Percentiles rank a stretch among this genome's conserved stretches.
phyloP scores from a whole-genome alignment of 192 early-diverging fungal genomes.

The Gigaspora rosea region DNA sequence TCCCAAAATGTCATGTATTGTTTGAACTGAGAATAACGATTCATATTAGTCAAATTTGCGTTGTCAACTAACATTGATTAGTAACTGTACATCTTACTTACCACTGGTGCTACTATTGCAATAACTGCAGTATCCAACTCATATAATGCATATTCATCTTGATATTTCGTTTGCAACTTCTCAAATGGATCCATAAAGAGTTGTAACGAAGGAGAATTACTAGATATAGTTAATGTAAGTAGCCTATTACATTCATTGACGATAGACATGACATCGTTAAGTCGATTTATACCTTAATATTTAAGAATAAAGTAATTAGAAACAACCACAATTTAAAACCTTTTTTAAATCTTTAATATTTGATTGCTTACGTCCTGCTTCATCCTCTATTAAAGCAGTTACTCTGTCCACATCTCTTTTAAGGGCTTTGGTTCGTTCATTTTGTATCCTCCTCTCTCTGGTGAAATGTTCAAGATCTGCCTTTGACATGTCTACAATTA shows the following conservation, averaged over 20 bases:
- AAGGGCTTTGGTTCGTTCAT: conserved; percentile 42
- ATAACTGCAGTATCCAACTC: conserved; percentile 69
- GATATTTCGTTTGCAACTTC: conserved; percentile 55
- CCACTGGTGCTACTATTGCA: conserved; percentile 54
- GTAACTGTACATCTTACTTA: neutral
- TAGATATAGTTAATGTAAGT: conserved; percentile 33
- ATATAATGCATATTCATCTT: conserved; percentile 57
- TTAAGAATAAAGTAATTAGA: neutral
- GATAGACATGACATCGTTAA: conserved; percentile 48
- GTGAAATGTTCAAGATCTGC: conserved; percentile 67
- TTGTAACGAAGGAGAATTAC: conserved; percentile 33
- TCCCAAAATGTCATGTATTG: conserved; percentile 57
- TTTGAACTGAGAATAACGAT: conserved; percentile 39
- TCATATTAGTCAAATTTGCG: neutral
- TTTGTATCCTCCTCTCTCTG: conserved; percentile 56
- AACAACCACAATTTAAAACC: neutral
- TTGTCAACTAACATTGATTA: neutral
- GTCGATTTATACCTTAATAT: conserved; percentile 41
- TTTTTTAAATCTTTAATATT: neutral
- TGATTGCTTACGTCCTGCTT: conserved; percentile 35
- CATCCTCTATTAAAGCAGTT: conserved; percentile 40
- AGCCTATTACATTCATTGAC: conserved; percentile 47
- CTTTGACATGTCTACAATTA: conserved; percentile 72
- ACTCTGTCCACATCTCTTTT: conserved; percentile 45
- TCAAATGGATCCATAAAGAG: conserved; percentile 56